These are phyloP conservation scores for Podospora pseudopauciseta DNA, from an alignment of 495 filamentous ascomycete species.

Conservation along the genomic window DNA sequence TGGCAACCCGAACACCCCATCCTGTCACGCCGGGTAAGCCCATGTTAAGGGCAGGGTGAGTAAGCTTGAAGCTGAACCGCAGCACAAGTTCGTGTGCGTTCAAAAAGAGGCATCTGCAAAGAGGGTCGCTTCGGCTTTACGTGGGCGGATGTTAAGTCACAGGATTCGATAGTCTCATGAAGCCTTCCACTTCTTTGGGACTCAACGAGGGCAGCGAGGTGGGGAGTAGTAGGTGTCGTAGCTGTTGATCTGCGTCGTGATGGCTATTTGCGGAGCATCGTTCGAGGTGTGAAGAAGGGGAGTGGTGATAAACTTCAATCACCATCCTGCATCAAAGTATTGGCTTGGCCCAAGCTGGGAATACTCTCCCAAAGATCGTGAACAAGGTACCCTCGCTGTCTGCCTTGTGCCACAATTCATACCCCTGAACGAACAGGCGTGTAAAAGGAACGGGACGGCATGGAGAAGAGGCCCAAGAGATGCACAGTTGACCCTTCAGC, in stretches of 20 bases:
- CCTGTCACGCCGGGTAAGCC: not conserved
- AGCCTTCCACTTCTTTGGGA: not conserved
- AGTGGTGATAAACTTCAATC: not conserved
- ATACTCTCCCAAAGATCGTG: not conserved
- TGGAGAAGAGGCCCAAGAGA: not conserved
- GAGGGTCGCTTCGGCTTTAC: not conserved
- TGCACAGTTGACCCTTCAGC: constrained; percentile 1
- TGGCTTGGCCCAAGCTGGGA: constrained; percentile 15
- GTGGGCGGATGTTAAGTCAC: not conserved
- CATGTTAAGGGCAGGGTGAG: not conserved
- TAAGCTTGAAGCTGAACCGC: not conserved
- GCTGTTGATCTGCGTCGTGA: not conserved
- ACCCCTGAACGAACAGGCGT: not conserved
- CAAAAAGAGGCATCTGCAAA: not conserved
- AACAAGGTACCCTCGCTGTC: not conserved
- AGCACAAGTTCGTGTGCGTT: not conserved
- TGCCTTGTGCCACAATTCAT: not conserved
- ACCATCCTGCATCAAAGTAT: constrained; percentile 11
- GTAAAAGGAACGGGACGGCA: not conserved
- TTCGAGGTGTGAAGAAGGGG: not conserved
- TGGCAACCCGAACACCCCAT: not conserved
- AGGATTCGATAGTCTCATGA: constrained; percentile 13
- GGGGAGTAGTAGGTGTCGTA: not conserved
- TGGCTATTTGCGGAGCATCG: not conserved
- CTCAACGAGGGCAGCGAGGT: not conserved